phyloP scores from a whole-genome alignment of 306 rosid species.

The Betula pendula region DNA sequence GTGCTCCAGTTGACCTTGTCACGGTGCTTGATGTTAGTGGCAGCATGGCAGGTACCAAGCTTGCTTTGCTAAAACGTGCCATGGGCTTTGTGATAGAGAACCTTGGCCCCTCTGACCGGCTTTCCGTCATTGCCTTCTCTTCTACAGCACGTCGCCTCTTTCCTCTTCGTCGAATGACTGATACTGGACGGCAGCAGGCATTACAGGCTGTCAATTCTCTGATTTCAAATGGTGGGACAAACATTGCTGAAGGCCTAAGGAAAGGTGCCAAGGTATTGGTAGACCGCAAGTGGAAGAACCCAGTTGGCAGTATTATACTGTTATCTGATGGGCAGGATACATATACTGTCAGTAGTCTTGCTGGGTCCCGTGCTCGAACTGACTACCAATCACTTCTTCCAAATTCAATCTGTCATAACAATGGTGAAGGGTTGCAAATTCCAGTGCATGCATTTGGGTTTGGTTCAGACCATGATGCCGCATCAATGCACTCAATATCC shows the following conservation, averaged over 20 bases:
- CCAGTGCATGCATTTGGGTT: conserved; percentile 94
- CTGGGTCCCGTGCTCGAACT: conserved; percentile 33
- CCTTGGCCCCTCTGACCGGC: conserved; percentile 82
- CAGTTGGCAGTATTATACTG: conserved; percentile 81
- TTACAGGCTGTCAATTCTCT: conserved; percentile 71
- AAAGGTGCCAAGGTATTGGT: conserved; percentile 83
- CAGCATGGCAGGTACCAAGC: conserved; percentile 97
- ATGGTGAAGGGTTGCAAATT: conserved; percentile 52
- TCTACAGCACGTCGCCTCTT: conserved; percentile 81
- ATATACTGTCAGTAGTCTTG: conserved; percentile 33
- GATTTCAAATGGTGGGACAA: conserved; percentile 75
- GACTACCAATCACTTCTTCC: conserved; percentile 72
- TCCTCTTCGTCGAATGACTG: conserved; percentile 83
- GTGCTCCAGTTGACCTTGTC: conserved; percentile 86
- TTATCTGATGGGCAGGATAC: conserved; percentile 97
- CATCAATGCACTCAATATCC: conserved; percentile 76
- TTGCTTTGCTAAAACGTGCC: conserved; percentile 79
- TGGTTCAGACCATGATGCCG: conserved; percentile 87
- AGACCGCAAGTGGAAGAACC: conserved; percentile 81
- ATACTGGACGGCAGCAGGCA: conserved; percentile 71
- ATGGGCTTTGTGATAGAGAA: conserved; percentile 94
- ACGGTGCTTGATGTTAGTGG: conserved; percentile 95
- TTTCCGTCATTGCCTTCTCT: conserved; percentile 81
- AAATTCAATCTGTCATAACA: conserved; percentile 47
- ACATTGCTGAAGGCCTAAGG: conserved; percentile 77